These are phyloP conservation scores for Lentithecium fluviatile DNA, from an alignment of 495 filamentous ascomycete species.

Conservation along the genomic window DNA sequence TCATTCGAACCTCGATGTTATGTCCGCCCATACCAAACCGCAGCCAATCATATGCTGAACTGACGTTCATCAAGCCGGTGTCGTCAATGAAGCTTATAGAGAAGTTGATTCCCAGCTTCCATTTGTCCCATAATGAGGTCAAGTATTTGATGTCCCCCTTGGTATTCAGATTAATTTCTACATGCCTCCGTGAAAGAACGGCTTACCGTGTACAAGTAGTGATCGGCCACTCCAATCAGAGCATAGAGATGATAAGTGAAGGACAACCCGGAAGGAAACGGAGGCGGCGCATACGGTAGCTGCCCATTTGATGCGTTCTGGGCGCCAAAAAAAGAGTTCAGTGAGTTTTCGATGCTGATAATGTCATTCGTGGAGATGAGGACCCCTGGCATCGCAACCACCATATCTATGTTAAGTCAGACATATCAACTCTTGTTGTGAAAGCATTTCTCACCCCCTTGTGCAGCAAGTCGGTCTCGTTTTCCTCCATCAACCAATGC, in stretches of 20 bases:
- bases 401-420: conserved; percentile 41
- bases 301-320: conserved; percentile 43
- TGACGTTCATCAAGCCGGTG: conserved; percentile 42
- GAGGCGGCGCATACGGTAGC: conserved; percentile 38
- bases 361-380: conserved; percentile 50
- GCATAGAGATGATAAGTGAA: conserved; percentile 44
- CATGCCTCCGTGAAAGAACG: background rate
- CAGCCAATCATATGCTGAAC: conserved; percentile 41
- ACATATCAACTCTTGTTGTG: background rate
- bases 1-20: conserved; percentile 47
- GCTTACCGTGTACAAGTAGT: conserved; percentile 39
- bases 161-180: background rate
- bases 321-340: conserved; percentile 47
- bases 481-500: conserved; percentile 32
- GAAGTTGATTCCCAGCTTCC: conserved; percentile 36
- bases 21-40: conserved; percentile 52
- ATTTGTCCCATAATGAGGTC: conserved; percentile 29
- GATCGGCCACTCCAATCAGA: conserved; percentile 40
- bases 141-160: conserved; percentile 33
- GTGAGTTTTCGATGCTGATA: conserved; percentile 47
- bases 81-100: conserved; percentile 38
- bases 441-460: conserved; percentile 8
- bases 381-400: conserved; percentile 49
- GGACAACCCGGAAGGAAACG: conserved; percentile 29
- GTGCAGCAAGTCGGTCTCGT: conserved; percentile 25